A percentile compares a stretch with the other conserved stretches of the same genome.
Conservation (phyloP, 495 filamentous ascomycete species). For the Recurvomyces mirabilis region DNA sequence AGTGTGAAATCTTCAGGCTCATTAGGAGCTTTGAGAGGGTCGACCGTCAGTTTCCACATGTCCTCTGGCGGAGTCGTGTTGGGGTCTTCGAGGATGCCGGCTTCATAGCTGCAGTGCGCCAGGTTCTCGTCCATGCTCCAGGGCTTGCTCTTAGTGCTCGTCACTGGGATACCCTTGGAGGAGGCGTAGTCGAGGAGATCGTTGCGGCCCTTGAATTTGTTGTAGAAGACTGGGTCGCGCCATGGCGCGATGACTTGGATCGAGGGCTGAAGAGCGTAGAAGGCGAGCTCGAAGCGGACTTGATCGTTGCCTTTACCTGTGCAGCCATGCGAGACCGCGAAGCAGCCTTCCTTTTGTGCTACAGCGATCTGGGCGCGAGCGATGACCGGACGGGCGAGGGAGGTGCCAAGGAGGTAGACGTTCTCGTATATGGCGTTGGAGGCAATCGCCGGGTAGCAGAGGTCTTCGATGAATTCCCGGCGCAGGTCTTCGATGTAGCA, state of each 20-base stretch:
- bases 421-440: slow-evolving; percentile 85
- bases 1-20: slow-evolving; percentile 65
- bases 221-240: slow-evolving; percentile 73
- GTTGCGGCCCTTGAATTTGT: slow-evolving; percentile 70
- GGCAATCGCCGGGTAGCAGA: slow-evolving; percentile 78
- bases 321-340: slow-evolving; percentile 65
- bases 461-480: slow-evolving; percentile 53
- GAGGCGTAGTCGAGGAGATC: slow-evolving; percentile 82
- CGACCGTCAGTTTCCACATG: slow-evolving; percentile 76
- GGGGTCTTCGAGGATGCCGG: slow-evolving; percentile 67
- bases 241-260: slow-evolving; percentile 87
- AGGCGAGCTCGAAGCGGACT: slow-evolving; percentile 75
- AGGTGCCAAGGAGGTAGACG: slow-evolving; percentile 60
- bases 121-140: slow-evolving; percentile 86
- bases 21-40: slow-evolving; percentile 66
- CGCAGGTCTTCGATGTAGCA: slow-evolving; percentile 58
- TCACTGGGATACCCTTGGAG: slow-evolving; percentile 69
- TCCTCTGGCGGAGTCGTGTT: slow-evolving; percentile 55
- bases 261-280: slow-evolving; percentile 51
- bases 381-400: slow-evolving; percentile 79
- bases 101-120: slow-evolving; percentile 85
- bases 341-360: slow-evolving; percentile 56
- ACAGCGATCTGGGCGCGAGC: slow-evolving; percentile 69
- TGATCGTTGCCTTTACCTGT: slow-evolving; percentile 84
- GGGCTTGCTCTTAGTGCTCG: slow-evolving; percentile 75